A percentile compares a stretch with the other conserved stretches of the same genome.
Conservation (phyloP, 2,329 filamentous ascomycete species). For the Plectosphaerella cucumerina region DNA sequence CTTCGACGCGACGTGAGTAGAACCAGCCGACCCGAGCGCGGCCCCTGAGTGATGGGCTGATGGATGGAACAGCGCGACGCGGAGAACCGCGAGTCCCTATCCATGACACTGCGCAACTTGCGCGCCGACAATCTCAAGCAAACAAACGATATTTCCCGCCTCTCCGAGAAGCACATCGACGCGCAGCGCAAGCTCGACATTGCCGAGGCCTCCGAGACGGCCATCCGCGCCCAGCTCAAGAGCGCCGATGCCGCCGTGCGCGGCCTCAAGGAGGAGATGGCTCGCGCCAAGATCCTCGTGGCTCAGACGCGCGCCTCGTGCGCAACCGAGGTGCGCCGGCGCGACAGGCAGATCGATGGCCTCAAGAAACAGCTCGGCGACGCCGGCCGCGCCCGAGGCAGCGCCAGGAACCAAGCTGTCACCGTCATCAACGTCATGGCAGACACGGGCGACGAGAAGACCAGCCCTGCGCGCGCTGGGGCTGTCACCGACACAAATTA, state of each 20-base stretch:
- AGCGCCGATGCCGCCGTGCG: constrained; percentile 70
- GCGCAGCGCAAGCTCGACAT: constrained; percentile 51
- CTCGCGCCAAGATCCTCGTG: constrained; percentile 72
- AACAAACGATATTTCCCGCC: constrained; percentile 60
- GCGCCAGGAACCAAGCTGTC: constrained; percentile 48
- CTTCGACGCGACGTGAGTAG: constrained; percentile 78
- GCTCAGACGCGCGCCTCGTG: constrained; percentile 82
- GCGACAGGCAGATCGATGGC: constrained; percentile 82
- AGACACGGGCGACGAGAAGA: constrained; percentile 45
- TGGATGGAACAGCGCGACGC: constrained; percentile 67
- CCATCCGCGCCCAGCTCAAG: constrained; percentile 65
- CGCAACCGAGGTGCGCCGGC: constrained; percentile 84
- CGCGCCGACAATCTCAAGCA: constrained; percentile 73
- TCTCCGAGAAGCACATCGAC: constrained; percentile 50
- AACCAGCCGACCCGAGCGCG: background rate
- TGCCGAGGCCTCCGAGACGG: constrained; percentile 66
- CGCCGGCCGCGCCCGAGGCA: constrained; percentile 57
- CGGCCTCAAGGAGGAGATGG: constrained; percentile 78
- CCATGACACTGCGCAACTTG: constrained; percentile 70
- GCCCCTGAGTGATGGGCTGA: background rate
- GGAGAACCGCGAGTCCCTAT: constrained; percentile 80
- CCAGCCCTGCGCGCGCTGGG: constrained; percentile 19
- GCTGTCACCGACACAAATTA: constrained; percentile 50
- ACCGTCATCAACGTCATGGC: constrained; percentile 55
- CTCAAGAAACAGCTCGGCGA: constrained; percentile 84